Evolutionary conservation across 176 grass and related monocot genomes (phyloP), one percentile per base, ranked within the genome.

Genomic region (Avena insularis): DNA sequence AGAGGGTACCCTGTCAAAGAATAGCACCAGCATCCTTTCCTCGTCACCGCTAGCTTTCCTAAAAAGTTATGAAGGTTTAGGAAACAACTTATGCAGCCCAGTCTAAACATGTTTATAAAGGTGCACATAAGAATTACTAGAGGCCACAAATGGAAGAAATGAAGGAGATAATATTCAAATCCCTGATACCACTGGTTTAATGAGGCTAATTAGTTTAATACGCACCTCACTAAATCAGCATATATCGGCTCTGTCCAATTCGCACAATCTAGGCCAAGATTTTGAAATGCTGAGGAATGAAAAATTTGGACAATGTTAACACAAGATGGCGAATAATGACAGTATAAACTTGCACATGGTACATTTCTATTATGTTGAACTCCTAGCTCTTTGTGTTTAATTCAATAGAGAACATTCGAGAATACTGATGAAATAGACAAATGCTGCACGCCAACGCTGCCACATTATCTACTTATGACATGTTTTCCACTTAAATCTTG

Each of bases 171-270:
- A 89, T 2, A 4, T 27, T 53, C 21, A 33, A 71, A 89, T 71
- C 29, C 14, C 12, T 66, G 40, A 85, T 79, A 43, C 48, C 75
- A 74, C 61, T 25, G 61, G 63, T 63, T 74, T 50, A 9, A 56
- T 6, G 21, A 70, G 71, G 47, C 10, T 76, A 85, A 71, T 86
- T 14, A 85, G 59, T 40, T 82, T 11, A 57, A 73, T 79, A 88
- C 54, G 12, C 54, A 98, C 93, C 93, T 96, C 68, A 90, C 69
- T 63, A 98, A 86, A 84, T 98, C 96, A 79, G 86, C 80, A 90
- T 96, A 96, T 92, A 98, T 91, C 55, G 93, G 93, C 71, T 94
- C 92, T 59, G 92, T 93, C 96, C 93, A 98, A 90, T 93, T 98
- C 50, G 96, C 96, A 90, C 96, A 98, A 89, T 98, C 96, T 70